Percentiles rank a stretch among this genome's conserved stretches.
Conservation (phyloP, 2,329 filamentous ascomycete species). For the Paracamarosporium sp. region DNA sequence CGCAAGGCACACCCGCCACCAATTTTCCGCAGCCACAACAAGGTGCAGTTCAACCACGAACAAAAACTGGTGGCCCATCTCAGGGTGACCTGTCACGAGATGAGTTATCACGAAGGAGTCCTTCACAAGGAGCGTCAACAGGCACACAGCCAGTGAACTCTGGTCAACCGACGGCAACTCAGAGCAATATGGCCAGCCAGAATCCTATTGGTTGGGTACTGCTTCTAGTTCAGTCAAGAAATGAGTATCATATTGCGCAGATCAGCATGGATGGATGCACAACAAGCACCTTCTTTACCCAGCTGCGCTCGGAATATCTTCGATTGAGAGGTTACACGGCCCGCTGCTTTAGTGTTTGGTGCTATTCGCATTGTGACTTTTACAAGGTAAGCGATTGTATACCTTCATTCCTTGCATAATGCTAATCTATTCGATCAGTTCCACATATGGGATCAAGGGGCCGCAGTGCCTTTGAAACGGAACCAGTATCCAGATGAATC, state of each 20-base stretch:
- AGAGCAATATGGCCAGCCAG: too few species aligned
- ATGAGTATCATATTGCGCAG: not conserved
- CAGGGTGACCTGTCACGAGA: too few species aligned
- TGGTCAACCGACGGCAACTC: too few species aligned
- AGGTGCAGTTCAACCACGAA: too few species aligned
- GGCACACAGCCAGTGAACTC: too few species aligned
- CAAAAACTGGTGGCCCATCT: too few species aligned
- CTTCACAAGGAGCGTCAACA: too few species aligned
- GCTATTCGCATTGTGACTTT: constrained; percentile 3
- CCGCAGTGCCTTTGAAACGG: not conserved
- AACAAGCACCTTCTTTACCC: not conserved
- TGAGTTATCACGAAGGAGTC: too few species aligned
- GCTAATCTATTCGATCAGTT: not conserved
- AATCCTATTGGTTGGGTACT: not conserved
- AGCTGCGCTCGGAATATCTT: constrained; percentile 1
- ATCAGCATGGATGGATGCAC: not conserved
- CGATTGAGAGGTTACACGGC: not conserved
- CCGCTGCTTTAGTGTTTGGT: constrained; percentile 2
- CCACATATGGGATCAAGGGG: not conserved
- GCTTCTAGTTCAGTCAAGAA: not conserved
- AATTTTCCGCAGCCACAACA: too few species aligned
- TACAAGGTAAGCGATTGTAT: not conserved
- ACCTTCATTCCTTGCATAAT: not conserved
- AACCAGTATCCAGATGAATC: not conserved
- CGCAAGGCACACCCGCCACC: too few species aligned